Percentiles rank a stretch among this genome's conserved stretches.
Conservation (phyloP, 768 basidiomycete species). For the Amanita muscaria region DNA sequence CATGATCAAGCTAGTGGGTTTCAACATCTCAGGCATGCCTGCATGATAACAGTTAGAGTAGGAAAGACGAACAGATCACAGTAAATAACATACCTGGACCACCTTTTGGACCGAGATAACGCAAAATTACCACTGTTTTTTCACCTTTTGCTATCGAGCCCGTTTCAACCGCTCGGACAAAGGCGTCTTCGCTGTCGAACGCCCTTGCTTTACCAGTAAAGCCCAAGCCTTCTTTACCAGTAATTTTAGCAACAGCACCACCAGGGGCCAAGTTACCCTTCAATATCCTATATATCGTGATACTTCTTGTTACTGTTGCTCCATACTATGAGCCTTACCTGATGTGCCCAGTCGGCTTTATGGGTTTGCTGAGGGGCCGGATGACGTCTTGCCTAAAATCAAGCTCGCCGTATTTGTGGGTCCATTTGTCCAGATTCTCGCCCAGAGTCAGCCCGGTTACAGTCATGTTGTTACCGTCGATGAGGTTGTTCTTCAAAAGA, state of each 20-base stretch:
- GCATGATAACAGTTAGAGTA: slow-evolving; percentile 8
- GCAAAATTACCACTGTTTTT: slow-evolving; percentile 91
- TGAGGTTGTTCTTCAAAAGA: slow-evolving; percentile 77
- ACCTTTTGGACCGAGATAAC: slow-evolving; percentile 95
- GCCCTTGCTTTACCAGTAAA: slow-evolving; percentile 90
- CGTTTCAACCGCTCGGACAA: slow-evolving; percentile 79
- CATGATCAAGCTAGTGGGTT: slow-evolving; percentile 97
- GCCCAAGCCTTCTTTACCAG: slow-evolving; percentile 86
- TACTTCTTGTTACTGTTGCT: slow-evolving; percentile 5
- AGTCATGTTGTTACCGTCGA: slow-evolving; percentile 87
- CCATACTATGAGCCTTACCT: slow-evolving; percentile 40
- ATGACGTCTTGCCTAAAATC: slow-evolving; percentile 77
- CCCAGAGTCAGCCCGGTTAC: slow-evolving; percentile 86
- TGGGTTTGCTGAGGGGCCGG: slow-evolving; percentile 77
- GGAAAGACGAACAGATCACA: too few relatives aligned
- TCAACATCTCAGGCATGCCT: slow-evolving; percentile 99
- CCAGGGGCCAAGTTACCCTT: slow-evolving; percentile 90
- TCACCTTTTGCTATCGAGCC: slow-evolving; percentile 89
- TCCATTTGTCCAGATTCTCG: slow-evolving; percentile 90
- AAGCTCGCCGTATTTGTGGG: slow-evolving; percentile 68
- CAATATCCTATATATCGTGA: slow-evolving; percentile 52
- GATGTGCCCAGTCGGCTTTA: slow-evolving; percentile 86
- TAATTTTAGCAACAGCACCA: slow-evolving; percentile 95
- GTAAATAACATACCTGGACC: slow-evolving; percentile 74
- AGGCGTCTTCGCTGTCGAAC: slow-evolving; percentile 86